Conservation (phyloP, 2,329 filamentous ascomycete genomes). For the Aspergillus persii region DNA sequence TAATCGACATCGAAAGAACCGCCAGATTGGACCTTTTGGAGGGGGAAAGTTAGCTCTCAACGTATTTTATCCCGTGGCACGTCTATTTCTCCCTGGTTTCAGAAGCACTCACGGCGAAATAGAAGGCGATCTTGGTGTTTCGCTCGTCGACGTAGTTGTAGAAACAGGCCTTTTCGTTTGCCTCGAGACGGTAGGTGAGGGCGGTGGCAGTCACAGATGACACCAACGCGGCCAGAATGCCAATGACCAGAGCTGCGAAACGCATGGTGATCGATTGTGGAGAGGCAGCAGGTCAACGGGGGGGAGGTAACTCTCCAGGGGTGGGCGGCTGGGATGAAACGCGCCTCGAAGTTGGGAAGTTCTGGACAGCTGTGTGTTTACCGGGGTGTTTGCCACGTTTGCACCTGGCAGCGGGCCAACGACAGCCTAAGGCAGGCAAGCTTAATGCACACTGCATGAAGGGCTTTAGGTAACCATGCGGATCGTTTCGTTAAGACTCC, state of each 20-base stretch:
- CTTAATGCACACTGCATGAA: neutral
- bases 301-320: slow-evolving; percentile 7
- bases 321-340: slow-evolving; percentile 15
- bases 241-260: slow-evolving; percentile 59
- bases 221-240: slow-evolving; percentile 69
- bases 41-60: neutral
- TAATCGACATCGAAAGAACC: slow-evolving; percentile 98
- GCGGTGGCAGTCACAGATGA: slow-evolving; percentile 80
- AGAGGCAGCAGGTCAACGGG: slow-evolving; percentile 13
- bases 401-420: slow-evolving; percentile 16
- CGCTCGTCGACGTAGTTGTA: slow-evolving; percentile 74
- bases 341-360: slow-evolving; percentile 23
- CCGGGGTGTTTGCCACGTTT: slow-evolving; percentile 33
- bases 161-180: slow-evolving; percentile 96
- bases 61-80: neutral
- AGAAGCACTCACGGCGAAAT: slow-evolving; percentile 79
- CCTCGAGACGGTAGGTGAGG: slow-evolving; percentile 84
- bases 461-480: neutral
- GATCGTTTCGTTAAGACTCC: too few relatives aligned
- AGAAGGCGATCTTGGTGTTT: slow-evolving; percentile 91
- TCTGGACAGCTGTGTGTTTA: slow-evolving; percentile 34
- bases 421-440: neutral
- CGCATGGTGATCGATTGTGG: slow-evolving; percentile 55
- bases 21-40: slow-evolving; percentile 83
- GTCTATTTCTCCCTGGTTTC: neutral